Evolutionary conservation across 306 rosid species (phyloP).

Genomic region (Quercus suber): DNA sequence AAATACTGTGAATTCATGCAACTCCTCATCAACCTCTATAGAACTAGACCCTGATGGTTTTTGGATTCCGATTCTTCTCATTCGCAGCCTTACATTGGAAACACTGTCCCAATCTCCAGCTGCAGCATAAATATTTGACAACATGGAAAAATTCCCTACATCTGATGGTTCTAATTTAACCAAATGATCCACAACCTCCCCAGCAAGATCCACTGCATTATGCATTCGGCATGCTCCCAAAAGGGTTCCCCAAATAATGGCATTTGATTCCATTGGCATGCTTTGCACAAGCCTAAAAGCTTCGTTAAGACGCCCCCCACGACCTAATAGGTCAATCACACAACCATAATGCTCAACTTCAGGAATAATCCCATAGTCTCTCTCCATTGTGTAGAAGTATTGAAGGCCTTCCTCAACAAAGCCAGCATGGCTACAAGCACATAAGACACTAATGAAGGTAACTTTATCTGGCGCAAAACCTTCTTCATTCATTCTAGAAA

Average conservation of each 20-base stretch:
- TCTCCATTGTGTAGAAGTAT: constrained; percentile 65
- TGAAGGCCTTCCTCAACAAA: constrained; percentile 63
- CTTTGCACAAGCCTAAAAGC: constrained; percentile 59
- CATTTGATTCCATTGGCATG: constrained; percentile 85
- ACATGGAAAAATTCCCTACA: constrained; percentile 60
- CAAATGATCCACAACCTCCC: constrained; percentile 47
- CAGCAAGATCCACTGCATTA: constrained; percentile 60
- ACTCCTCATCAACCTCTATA: constrained; percentile 61
- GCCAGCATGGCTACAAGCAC: constrained; percentile 82
- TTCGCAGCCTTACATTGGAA: constrained; percentile 52
- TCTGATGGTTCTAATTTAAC: constrained; percentile 54
- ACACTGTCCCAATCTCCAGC: constrained; percentile 75
- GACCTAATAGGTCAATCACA: constrained; percentile 82
- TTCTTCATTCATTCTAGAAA: constrained; percentile 54
- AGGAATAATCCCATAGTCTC: constrained; percentile 58
- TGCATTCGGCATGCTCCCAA: constrained; percentile 86
- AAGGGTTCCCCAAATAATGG: constrained; percentile 64
- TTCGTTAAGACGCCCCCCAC: constrained; percentile 72
- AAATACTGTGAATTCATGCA: constrained; percentile 71
- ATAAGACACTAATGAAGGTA: constrained; percentile 67
- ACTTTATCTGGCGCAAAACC: constrained; percentile 68
- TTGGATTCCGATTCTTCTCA: constrained; percentile 59
- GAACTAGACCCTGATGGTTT: constrained; percentile 85
- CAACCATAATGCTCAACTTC: constrained; percentile 78
- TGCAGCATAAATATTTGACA: constrained; percentile 83